A percentile compares a stretch with the other conserved stretches of the same genome.
phyloP scores from a whole-genome alignment of 148 eudicot species.

The Tetragonia tetragonoides region DNA sequence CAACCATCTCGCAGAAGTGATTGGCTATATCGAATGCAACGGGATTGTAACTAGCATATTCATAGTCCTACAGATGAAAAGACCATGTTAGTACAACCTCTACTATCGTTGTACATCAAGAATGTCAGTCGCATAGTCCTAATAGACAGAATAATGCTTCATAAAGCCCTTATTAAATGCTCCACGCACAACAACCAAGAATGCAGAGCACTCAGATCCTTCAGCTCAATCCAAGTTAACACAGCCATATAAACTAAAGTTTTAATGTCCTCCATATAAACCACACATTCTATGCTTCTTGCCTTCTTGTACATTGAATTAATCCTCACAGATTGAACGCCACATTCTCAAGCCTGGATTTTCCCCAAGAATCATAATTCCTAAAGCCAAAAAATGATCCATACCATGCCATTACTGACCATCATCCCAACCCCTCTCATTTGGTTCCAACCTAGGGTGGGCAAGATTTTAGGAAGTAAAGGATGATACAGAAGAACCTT shows the following conservation, averaged over 20 bases:
- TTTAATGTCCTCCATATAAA: not conserved
- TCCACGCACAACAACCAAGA: not conserved
- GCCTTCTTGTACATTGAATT: not conserved
- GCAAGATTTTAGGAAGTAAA: not conserved
- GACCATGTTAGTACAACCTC: not conserved
- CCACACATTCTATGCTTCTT: not conserved
- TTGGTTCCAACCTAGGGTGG: not conserved
- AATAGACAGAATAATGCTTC: not conserved
- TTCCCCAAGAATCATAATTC: not conserved
- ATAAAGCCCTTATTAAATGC: not conserved
- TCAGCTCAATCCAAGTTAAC: slow-evolving; percentile 2
- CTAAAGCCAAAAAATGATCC: slow-evolving; percentile 1
- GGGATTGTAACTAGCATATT: slow-evolving; percentile 82
- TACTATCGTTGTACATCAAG: slow-evolving; percentile 4
- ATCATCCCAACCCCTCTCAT: not conserved
- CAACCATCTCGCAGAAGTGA: slow-evolving; percentile 98
- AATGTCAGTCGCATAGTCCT: slow-evolving; percentile 1
- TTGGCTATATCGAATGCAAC: slow-evolving; percentile 83
- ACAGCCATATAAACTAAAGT: not conserved
- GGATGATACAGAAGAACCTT: not conserved
- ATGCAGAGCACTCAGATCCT: not conserved
- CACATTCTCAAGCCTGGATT: slow-evolving; percentile 1
- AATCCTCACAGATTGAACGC: not conserved
- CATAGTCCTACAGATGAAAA: slow-evolving; percentile 63
- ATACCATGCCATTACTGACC: not conserved